Base-by-base conservation (phyloP, 768 basidiomycete genomes). In the Russula compacta region DNA sequence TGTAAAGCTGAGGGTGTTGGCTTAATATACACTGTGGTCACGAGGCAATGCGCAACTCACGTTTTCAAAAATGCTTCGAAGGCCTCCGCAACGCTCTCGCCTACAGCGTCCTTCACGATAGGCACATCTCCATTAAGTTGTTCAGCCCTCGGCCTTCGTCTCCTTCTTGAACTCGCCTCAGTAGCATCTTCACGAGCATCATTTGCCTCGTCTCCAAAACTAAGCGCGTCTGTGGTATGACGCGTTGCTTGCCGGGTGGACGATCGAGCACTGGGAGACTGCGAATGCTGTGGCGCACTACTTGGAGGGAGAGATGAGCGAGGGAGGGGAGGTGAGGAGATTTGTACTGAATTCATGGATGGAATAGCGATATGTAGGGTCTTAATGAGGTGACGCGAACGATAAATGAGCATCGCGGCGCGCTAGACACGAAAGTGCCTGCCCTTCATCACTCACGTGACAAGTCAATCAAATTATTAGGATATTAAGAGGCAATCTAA, bases 1-100 rank as follows among this genome's bases (percentile, higher is more conserved):
- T 1, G 92, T 94, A 70, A 83, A 99, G 29, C 97, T 98, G 54
- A 21, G n/a, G 40, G 64, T 58, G 56, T 64, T 53, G 63, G 65
- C 58, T 63, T 48, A 33, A 49, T 56, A 46, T 38, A 49, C 53
- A 33, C 32, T 9, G 6, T n/a, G 21, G 42, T 17, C 33, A 24
- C 24, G 14, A 57, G 36, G 54, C 35, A 29, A 33, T 51, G 40
- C 15, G 35, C 58, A 36, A 53, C 47, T 38, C 52, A 98, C 97
- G 85, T 87, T 76, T 91, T 89, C 56, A 98, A 74, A 74, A 99
- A 98, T 1, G 83, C 82, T 71, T 92, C 89, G 69, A 98, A 98
- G 69, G 87, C 86, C 68, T 95, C 90, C 58, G 87, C 85, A 4
- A 98, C 92, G 67, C 90, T 92, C 76, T 98, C 95, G 56, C 95